phyloP scores from a whole-genome alignment of 192 early-diverging fungal genomes.

The Linnemannia hyalina region DNA sequence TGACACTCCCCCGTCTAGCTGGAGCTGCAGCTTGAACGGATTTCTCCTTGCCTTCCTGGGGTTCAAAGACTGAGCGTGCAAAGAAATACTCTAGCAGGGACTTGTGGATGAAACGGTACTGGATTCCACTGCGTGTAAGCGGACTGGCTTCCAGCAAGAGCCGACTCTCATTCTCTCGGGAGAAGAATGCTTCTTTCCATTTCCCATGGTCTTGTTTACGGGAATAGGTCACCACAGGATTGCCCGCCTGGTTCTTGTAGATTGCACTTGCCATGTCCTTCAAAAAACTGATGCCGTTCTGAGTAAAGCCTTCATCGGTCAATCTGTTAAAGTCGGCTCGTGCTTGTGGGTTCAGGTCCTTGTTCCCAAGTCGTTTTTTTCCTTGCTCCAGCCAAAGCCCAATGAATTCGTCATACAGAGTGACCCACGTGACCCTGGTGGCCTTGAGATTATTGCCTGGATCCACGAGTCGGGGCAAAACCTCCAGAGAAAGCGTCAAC shows the following conservation, averaged over 20 bases:
- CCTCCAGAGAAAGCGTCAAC: constrained; percentile 20
- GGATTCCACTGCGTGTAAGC: constrained; percentile 7
- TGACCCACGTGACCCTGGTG: constrained; percentile 10
- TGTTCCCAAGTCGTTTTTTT: constrained; percentile 2
- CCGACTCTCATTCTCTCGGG: background rate
- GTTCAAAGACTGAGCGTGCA: constrained; percentile 16
- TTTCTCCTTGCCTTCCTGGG: background rate
- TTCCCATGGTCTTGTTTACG: constrained; percentile 10
- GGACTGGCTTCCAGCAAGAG: constrained; percentile 10
- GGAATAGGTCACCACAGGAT: constrained; percentile 8
- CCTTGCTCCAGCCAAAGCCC: constrained; percentile 22
- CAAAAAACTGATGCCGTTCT: constrained; percentile 22
- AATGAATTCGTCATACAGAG: constrained; percentile 31
- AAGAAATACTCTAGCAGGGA: constrained; percentile 20
- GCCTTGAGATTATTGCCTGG: constrained; percentile 3
- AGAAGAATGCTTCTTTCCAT: constrained; percentile 23
- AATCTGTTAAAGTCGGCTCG: constrained; percentile 9
- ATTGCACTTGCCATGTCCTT: constrained; percentile 22
- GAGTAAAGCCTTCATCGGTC: constrained; percentile 16
- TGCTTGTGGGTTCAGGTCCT: constrained; percentile 15
- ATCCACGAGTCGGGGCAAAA: constrained; percentile 22
- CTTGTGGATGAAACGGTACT: constrained; percentile 16
- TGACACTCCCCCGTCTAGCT: background rate
- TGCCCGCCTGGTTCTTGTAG: constrained; percentile 22
- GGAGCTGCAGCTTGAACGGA: too few relatives aligned